Evolutionary conservation across 192 early-diverging fungal species (phyloP), one percentile per base, ranked within the genome.

Genomic region (Radiomyces spectabilis): DNA sequence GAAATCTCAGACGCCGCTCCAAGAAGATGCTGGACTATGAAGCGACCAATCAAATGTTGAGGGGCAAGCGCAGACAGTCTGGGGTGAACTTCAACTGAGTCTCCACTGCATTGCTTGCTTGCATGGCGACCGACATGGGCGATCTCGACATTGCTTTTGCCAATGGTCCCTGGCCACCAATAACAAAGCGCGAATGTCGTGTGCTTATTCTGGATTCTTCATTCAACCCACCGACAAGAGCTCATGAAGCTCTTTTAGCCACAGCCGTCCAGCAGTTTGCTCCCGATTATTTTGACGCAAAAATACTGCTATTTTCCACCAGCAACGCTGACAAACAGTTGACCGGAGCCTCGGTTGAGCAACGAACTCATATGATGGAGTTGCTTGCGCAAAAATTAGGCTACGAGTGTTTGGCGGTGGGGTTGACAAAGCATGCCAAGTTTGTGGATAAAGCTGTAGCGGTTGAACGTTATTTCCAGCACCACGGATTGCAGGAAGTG

Each of bases 311-410:
- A 3, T 69, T 87, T 46, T 74, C 80, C 0, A 76, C 75, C 3
- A 67, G 66, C 29, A 91, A 91, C 59, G 83, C 75, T 4, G 89
- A 91, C 59, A 91, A 91, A 66, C 25, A 58, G 33, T 48, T 64
- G n/a, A 56, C 54, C 10, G 84, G 80, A 8, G 72, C 81, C 2
- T 64, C 58, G 10, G 73, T 75, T 0, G 62, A 72, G 34, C 81
- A 89, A 63, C 75, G 87, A 51, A 55, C 85, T 50, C 69, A 77
- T 51, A 87, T 89, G 87, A 83, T 89, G 58, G 80, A 87, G 44
- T 61, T 78, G 30, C 50, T 85, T 49, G 83, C 80, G 0, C 44
- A 49, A 12, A 49, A 51, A 0, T 37, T 78, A 2, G 25, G 22
- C 8, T 12, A 27, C 31, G 19, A 68, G 48, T 73, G 69, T 61